Evolutionary conservation across 2,329 filamentous ascomycete species (phyloP).

Genomic region (Knufia fluminis): DNA sequence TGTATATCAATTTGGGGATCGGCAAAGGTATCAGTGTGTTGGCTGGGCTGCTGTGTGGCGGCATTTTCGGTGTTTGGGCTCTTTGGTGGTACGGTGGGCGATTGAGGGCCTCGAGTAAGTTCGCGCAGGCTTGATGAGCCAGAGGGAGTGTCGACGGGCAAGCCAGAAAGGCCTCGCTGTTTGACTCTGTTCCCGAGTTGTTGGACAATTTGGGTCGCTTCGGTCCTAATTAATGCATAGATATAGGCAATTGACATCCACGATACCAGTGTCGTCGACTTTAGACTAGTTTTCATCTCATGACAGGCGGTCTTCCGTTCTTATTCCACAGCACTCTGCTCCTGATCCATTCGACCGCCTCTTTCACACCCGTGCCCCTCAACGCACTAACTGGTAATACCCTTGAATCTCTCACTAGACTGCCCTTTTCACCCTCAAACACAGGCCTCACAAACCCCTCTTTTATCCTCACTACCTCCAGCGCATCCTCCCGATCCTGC

Average conservation of each 20-base stretch:
- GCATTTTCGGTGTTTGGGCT: constrained; percentile 28
- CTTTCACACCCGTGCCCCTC: constrained; percentile 68
- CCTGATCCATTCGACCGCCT: constrained; percentile 95
- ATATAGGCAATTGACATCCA: no score
- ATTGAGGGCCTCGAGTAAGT: constrained; percentile 28
- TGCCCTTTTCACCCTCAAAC: constrained; percentile 86
- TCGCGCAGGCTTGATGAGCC: constrained; percentile 22
- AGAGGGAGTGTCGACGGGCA: not conserved
- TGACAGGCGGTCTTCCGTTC: constrained; percentile 80
- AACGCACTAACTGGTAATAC: constrained; percentile 89
- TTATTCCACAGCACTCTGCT: constrained; percentile 94
- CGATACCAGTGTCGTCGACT: no score
- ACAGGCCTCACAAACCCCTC: constrained; percentile 92
- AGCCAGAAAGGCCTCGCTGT: no score
- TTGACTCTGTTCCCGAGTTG: no score
- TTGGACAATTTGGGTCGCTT: no score
- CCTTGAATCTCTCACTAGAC: constrained; percentile 76
- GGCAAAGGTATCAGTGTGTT: constrained; percentile 28
- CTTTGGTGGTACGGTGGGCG: constrained; percentile 27
- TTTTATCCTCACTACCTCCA: constrained; percentile 95
- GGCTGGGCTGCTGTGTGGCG: constrained; percentile 30
- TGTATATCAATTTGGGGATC: constrained; percentile 30
- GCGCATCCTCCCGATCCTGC: constrained; percentile 93
- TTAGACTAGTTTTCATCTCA: no score
- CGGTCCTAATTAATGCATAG: no score